Evolutionary conservation across 2,329 filamentous ascomycete genomes (phyloP), one percentile per base, ranked within the genome.

Genomic region (Dothideomycetidae sp.): DNA sequence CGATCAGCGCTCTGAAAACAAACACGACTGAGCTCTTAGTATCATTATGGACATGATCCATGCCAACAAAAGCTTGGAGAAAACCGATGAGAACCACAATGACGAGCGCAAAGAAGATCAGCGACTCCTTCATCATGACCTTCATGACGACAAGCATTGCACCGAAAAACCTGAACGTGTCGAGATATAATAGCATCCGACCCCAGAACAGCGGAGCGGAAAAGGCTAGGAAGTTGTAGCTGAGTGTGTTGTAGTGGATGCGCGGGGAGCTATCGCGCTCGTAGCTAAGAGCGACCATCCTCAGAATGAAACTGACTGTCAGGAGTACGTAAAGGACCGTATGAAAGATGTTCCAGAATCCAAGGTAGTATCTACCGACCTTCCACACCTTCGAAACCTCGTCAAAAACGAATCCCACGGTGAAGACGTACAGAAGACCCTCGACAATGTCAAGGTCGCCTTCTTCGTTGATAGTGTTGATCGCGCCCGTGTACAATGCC

Each of bases 321-420:
- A 98, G 66, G 1, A 96, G 66, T 0, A 71, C 59, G 57, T 98
- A 98, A 0, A 98, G 68, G 0, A 78, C 68, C 16, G 73, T 71
- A 58, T 98, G 98, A 66, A 98, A 93, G 15, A 81, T 81, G 51
- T 93, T 94, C 90, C 90, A 96, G 57, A 98, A 98, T 13, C 83
- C 79, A 39, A 98, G 68, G 52, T 96, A 96, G 50, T 80, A 81
- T 44, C 81, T 73, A 7, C 90, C 90, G 10, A 93, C 81, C 56
- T 98, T 98, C 73, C 83, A 93, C 48, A 94, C 73, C 58, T 98
- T 98, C 53, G 76, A 64, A 1, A 78, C 47, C 54, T 96, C 90
- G 53, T 98, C 88, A 50, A 77, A 85, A 19, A 94, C 71, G 57
- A 92, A 98, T 14, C 84, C 86, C 3, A 88, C 57, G 0, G 90